phyloP scores from a whole-genome alignment of 2,329 filamentous ascomycete genomes.

The Talaromyces sp. region DNA sequence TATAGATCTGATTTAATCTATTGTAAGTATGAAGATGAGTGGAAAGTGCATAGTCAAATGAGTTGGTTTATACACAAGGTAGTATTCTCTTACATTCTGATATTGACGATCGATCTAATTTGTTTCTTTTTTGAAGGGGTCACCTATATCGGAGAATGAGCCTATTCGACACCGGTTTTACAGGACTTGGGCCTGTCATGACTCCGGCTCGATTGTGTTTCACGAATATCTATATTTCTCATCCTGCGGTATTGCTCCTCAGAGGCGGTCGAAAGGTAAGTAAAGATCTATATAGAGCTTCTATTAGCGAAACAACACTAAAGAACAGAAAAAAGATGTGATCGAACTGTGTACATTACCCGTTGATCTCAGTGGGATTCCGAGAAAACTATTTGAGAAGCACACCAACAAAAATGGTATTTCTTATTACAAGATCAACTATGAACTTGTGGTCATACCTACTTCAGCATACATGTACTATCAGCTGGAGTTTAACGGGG shows the following conservation, averaged over 20 bases:
- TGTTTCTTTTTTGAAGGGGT: conserved; percentile 9
- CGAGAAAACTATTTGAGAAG: conserved; percentile 15
- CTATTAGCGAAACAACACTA: not conserved
- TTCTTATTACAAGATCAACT: conserved; percentile 13
- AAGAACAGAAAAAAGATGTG: conserved; percentile 9
- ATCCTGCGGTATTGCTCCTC: conserved; percentile 5
- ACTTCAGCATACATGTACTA: conserved; percentile 21
- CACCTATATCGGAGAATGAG: conserved; percentile 13
- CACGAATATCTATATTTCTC: conserved; percentile 7
- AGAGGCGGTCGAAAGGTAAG: not conserved
- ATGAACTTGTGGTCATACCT: conserved; percentile 16
- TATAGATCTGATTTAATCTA: not conserved
- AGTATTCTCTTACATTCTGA: conserved; percentile 6
- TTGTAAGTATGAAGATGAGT: conserved; percentile 12
- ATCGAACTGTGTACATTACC: conserved; percentile 15
- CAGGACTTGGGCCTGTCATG: rapidly evolving
- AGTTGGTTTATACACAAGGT: conserved; percentile 23
- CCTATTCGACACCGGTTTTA: conserved; percentile 15
- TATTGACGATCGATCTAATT: not conserved
- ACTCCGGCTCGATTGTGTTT: not conserved
- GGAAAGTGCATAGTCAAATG: not conserved
- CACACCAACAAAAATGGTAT: conserved; percentile 15
- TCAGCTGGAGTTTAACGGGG: conserved; percentile 21
- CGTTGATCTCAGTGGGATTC: conserved; percentile 18
- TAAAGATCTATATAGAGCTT: not conserved